phyloP scores from a whole-genome alignment of 2,329 filamentous ascomycete species.

The Trichophyton mentagrophytes region DNA sequence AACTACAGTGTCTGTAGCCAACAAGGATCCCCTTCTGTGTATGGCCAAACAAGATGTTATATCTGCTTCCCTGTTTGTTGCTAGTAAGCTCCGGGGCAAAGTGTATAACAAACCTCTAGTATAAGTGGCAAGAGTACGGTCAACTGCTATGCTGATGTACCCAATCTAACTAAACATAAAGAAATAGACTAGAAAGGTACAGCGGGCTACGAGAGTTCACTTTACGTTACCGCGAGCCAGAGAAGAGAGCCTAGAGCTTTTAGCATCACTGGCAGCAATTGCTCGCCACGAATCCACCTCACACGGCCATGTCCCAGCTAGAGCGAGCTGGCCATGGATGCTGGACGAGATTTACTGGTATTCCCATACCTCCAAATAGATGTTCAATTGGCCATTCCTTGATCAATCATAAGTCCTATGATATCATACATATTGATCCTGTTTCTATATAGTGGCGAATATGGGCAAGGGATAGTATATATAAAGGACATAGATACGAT shows the following conservation, averaged over 20 bases:
- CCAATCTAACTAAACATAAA: background rate
- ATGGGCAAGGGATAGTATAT: background rate
- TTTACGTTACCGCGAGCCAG: background rate
- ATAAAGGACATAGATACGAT: background rate
- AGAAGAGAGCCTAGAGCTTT: background rate
- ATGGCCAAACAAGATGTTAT: background rate
- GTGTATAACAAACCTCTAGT: background rate
- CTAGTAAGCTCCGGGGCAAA: background rate
- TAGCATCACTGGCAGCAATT: background rate
- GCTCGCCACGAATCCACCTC: background rate
- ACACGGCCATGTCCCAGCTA: background rate
- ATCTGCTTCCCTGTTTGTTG: too few relatives aligned
- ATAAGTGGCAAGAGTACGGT: background rate
- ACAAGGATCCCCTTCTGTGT: too few relatives aligned
- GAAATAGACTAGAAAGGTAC: background rate
- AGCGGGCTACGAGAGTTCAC: background rate
- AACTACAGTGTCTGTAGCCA: background rate
- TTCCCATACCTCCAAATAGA: background rate
- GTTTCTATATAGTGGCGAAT: background rate
- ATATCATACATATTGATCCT: background rate
- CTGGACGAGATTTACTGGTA: background rate
- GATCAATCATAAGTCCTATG: background rate
- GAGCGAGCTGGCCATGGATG: background rate
- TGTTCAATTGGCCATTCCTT: background rate
- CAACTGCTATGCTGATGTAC: background rate